Percentiles rank a stretch among this genome's conserved stretches.
Evolutionary conservation across 305 asterid genomes (phyloP).

Genomic region (Andrographis paniculata): DNA sequence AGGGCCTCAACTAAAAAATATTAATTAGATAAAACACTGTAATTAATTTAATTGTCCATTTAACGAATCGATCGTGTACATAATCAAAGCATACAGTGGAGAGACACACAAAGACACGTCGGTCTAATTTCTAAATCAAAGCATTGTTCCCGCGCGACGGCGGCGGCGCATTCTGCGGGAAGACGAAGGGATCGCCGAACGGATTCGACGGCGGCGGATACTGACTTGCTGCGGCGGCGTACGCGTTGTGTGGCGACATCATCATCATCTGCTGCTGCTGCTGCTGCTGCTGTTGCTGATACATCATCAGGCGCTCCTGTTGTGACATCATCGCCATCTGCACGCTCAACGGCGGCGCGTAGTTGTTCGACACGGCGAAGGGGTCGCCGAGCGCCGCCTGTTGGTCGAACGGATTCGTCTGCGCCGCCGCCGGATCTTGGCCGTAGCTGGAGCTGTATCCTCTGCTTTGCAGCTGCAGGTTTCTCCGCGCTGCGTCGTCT

Average conservation of each 20-base stretch:
- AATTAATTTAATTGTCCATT: too few species aligned
- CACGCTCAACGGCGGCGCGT: conserved; percentile 49
- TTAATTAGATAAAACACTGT: too few species aligned
- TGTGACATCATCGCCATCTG: conserved; percentile 61
- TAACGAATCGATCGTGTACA: too few species aligned
- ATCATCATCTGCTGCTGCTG: conserved; percentile 14
- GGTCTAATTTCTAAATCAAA: too few species aligned
- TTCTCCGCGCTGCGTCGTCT: conserved; percentile 56
- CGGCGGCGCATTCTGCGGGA: conserved; percentile 24
- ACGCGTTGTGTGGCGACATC: conserved; percentile 24
- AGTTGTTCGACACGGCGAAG: conserved; percentile 44
- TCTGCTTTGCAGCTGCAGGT: conserved; percentile 49
- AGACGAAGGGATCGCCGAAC: conserved; percentile 30
- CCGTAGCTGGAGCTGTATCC: conserved; percentile 55
- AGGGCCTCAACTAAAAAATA: too few species aligned
- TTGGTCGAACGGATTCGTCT: conserved; percentile 29
- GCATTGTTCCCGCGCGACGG: conserved; percentile 28
- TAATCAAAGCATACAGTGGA: too few species aligned
- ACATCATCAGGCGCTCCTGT: conserved; percentile 39
- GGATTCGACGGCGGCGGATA: conserved; percentile 24
- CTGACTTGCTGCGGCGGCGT: conserved; percentile 16
- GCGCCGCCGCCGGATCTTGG: conserved; percentile 22
- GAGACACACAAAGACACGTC: too few species aligned
- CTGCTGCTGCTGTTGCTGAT: conserved; percentile 16
- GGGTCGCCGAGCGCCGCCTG: conserved; percentile 40